Evolutionary conservation across 331 rosid species (phyloP), one percentile per base, ranked within the genome.

Genomic region (Rhamnella rubrinervis): DNA sequence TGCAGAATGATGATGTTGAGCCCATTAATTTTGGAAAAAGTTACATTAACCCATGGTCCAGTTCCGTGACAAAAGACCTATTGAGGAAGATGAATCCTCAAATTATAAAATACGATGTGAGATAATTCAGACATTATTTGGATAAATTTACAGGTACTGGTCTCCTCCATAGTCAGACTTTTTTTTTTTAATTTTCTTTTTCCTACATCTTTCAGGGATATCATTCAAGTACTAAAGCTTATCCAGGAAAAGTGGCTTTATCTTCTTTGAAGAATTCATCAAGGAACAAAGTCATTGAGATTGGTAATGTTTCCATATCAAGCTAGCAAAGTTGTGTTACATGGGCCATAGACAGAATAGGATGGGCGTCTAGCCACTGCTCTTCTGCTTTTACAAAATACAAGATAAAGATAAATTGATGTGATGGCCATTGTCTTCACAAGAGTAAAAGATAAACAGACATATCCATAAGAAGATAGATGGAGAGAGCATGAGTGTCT

Each of bases 221-320:
- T 70, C 84, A 74, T 78, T 80, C 82, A n/a, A 85, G 78, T 65
- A 46, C 74, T 51, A 93, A 93, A 87, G 67, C 88, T 71, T 85
- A 87, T 72, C n/a, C 96, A 35, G 90, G 93, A 81, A 90, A 87
- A 82, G 85, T 87, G 69, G 80, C 84, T 62, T 71, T 88, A 64
- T 74, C 91, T 75, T 70, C 90, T 63, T 67, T 85, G 82, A 84
- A 86, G 85, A 85, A 76, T 77, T 73, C 86, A 61, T 90, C 98
- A 58, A 93, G 96, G 84, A 93, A 93, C 68, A 93, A 88, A 78
- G 78, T 74, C 71, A 53, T 90, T 63, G 92, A 90, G 73, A 81
- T 90, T 79, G 98, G 98, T 93, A 55, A 81, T 67, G 2, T 28
- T 28, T 28, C 35, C 35, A 2, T 28, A 28, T 1, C 35, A 28